Conservation (phyloP, 2,329 filamentous ascomycete species). For the Fusarium keratoplasticum region DNA sequence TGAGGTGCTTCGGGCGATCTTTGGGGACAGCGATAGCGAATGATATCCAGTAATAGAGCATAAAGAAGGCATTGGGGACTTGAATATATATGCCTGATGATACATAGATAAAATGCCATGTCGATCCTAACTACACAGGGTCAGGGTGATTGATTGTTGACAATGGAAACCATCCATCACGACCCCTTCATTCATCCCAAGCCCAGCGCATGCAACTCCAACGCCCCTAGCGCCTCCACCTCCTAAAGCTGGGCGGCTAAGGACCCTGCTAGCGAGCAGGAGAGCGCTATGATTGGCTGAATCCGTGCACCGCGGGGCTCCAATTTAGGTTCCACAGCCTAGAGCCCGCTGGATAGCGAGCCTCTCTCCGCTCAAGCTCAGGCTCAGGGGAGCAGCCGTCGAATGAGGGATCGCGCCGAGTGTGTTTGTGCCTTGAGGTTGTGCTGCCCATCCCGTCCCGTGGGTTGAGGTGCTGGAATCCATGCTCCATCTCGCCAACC, state of each 20-base stretch:
- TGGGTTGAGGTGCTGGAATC: conserved; percentile 18
- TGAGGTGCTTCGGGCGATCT: conserved; percentile 90
- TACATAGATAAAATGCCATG: neutral
- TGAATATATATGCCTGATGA: neutral
- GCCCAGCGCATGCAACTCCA: conserved; percentile 35
- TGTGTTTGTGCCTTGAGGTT: conserved; percentile 8
- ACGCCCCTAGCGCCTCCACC: conserved; percentile 35
- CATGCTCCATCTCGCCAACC: conserved; percentile 8
- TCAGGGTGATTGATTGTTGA: neutral
- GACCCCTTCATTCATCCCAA: conserved; percentile 24
- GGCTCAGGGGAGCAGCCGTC: conserved; percentile 43
- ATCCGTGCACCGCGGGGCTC: conserved; percentile 35
- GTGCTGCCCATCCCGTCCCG: conserved; percentile 28
- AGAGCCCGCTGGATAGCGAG: conserved; percentile 24
- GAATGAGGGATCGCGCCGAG: conserved; percentile 40
- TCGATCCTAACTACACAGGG: neutral
- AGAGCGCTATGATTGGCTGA: conserved; percentile 26
- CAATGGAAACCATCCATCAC: neutral
- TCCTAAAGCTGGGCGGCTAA: conserved; percentile 40
- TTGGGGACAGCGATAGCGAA: conserved; percentile 87
- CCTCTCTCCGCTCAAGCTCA: conserved; percentile 31
- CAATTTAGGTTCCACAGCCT: conserved; percentile 42
- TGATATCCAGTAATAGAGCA: neutral
- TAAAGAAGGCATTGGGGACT: neutral
- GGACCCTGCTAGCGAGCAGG: conserved; percentile 19